These are phyloP conservation scores for Clarireedia monteithiana DNA, from an alignment of 2,329 filamentous ascomycete species.

Conservation along the genomic window DNA sequence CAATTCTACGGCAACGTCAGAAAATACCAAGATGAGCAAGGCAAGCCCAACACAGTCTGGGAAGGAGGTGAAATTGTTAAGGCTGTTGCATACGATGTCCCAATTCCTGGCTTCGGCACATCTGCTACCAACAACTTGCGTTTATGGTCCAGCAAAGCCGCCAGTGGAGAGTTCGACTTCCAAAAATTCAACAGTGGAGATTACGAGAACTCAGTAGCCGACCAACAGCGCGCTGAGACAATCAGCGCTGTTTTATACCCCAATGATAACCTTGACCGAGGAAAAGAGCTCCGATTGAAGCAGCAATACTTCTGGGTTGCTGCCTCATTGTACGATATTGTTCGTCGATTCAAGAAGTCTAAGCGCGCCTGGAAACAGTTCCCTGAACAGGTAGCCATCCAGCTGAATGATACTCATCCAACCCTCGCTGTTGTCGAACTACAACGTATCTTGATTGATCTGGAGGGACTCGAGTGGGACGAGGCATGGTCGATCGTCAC, in stretches of 20 bases:
- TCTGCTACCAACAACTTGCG: slow-evolving; percentile 92
- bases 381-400: slow-evolving; percentile 89
- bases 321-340: slow-evolving; percentile 90
- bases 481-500: slow-evolving; percentile 79
- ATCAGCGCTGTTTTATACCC: slow-evolving; percentile 97
- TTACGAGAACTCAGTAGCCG: slow-evolving; percentile 92
- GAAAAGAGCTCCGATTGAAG: slow-evolving; percentile 95
- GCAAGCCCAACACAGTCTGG: slow-evolving; percentile 71
- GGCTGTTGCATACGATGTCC: slow-evolving; percentile 88
- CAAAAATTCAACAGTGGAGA: slow-evolving; percentile 99
- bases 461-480: slow-evolving; percentile 89
- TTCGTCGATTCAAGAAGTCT: slow-evolving; percentile 96
- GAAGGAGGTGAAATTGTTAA: slow-evolving; percentile 89
- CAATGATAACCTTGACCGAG: slow-evolving; percentile 92
- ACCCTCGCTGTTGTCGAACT: slow-evolving; percentile 94
- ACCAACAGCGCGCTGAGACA: slow-evolving; percentile 97
- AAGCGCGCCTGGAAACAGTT: slow-evolving; percentile 88
- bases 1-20: slow-evolving; percentile 88
- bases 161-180: slow-evolving; percentile 96
- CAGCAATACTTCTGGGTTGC: slow-evolving; percentile 99
- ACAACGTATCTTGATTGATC: slow-evolving; percentile 82
- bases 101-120: slow-evolving; percentile 84
- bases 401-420: slow-evolving; percentile 96
- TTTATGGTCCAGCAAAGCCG: slow-evolving; percentile 95
- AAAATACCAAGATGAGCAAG: slow-evolving; percentile 66